phyloP scores from a whole-genome alignment of 345 rosid genomes.

The Gossypium raimondii region DNA sequence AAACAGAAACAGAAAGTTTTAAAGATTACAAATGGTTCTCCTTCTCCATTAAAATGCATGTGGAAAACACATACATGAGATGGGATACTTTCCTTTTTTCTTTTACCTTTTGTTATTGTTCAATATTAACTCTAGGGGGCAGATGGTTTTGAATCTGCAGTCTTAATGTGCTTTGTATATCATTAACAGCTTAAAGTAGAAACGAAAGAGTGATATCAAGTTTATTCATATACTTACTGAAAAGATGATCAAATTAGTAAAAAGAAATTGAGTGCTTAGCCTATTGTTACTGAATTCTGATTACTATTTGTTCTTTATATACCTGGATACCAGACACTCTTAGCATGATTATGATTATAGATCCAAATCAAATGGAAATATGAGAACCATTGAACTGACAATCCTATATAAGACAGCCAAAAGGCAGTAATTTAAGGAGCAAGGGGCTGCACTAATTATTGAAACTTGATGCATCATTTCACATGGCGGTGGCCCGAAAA shows the following conservation, averaged over 20 bases:
- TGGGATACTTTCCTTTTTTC: background rate
- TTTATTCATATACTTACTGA: background rate
- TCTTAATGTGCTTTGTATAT: background rate
- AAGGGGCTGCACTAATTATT: background rate
- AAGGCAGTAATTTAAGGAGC: background rate
- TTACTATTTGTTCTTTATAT: no score
- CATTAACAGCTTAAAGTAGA: background rate
- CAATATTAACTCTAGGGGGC: background rate
- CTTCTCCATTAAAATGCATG: conserved; percentile 35
- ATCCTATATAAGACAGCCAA: no score
- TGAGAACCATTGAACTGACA: no score
- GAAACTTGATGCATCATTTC: background rate
- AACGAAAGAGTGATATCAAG: background rate
- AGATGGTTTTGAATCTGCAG: background rate
- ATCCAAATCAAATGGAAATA: no score
- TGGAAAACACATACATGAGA: conserved; percentile 46
- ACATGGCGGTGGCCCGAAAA: background rate
- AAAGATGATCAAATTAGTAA: background rate
- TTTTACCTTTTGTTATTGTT: background rate
- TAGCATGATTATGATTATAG: no score
- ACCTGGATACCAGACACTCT: no score
- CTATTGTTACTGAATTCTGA: no score
- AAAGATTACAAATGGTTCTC: conserved; percentile 38
- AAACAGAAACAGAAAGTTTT: conserved; percentile 47
- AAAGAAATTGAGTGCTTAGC: no score